These are phyloP conservation scores for Pichia occidentalis DNA, from an alignment of 805 yeast species.

Conservation along the genomic window DNA sequence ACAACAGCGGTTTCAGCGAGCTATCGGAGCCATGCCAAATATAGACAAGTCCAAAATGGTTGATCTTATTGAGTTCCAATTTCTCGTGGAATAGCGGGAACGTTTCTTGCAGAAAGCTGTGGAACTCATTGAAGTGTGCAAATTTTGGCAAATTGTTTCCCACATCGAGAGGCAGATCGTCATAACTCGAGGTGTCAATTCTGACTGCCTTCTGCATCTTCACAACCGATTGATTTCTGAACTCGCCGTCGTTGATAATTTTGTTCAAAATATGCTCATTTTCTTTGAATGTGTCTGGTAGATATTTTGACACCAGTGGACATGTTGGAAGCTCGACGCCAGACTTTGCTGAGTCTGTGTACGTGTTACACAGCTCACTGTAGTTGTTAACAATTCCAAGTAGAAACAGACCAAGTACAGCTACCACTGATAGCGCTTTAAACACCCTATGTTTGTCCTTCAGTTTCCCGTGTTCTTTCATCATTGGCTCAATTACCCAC, in stretches of 20 bases:
- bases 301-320: slow-evolving; percentile 16
- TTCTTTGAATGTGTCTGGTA: slow-evolving; percentile 29
- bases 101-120: slow-evolving; percentile 32
- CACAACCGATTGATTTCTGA: slow-evolving; percentile 35
- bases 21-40: slow-evolving; percentile 38
- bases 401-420: no score
- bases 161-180: slow-evolving; percentile 40
- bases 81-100: slow-evolving; percentile 35
- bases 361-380: no score
- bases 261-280: slow-evolving; percentile 29
- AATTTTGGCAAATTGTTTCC: slow-evolving; percentile 46
- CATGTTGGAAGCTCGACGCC: slow-evolving; percentile 7
- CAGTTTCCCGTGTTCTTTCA: no score
- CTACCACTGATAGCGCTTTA: no score
- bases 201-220: slow-evolving; percentile 53
- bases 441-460: no score
- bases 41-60: slow-evolving; percentile 39
- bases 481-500: no score
- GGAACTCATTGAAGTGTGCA: slow-evolving; percentile 30
- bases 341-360: background rate
- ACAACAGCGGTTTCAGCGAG: slow-evolving; percentile 36
- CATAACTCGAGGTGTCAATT: slow-evolving; percentile 59
- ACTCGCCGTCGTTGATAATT: slow-evolving; percentile 33
- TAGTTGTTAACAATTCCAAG: no score
- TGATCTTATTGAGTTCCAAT: slow-evolving; percentile 33